Evolutionary conservation across 331 rosid genomes (phyloP).

Genomic region (Malus hybrid): DNA sequence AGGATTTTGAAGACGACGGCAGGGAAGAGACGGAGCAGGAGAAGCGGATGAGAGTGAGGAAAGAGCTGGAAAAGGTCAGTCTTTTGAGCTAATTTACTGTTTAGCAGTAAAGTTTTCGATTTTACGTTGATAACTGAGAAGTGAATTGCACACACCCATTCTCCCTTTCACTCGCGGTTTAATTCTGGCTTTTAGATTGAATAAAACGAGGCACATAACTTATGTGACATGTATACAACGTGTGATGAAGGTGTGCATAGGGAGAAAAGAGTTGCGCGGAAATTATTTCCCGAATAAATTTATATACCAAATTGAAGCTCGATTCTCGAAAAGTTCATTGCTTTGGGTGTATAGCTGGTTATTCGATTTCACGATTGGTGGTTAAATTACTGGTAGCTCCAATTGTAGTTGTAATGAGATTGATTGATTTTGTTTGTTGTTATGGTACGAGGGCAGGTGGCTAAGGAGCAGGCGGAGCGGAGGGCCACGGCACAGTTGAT

Average conservation of each 20-base stretch:
- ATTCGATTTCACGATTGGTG: background rate
- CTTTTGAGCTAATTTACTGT: background rate
- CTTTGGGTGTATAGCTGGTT: background rate
- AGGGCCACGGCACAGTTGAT: constrained; percentile 88
- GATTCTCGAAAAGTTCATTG: background rate
- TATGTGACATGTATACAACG: background rate
- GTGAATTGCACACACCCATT: background rate
- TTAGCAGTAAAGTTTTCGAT: background rate
- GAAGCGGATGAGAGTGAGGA: constrained; percentile 90
- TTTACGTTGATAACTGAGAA: background rate
- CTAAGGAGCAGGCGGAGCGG: constrained; percentile 92
- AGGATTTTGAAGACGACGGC: constrained; percentile 32
- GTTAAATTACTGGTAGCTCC: background rate
- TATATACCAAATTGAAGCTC: background rate
- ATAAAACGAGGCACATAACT: background rate
- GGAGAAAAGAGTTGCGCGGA: background rate
- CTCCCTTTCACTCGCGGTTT: background rate
- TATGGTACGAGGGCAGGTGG: constrained; percentile 57
- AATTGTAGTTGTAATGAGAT: background rate
- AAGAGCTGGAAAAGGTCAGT: constrained; percentile 86
- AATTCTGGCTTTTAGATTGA: background rate
- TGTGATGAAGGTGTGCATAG: background rate
- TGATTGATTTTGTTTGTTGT: constrained; percentile 1
- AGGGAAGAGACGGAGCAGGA: constrained; percentile 64
- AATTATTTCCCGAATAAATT: background rate